Conservation (phyloP, 2,329 filamentous ascomycete species). For the Hypoxylon sp. region DNA sequence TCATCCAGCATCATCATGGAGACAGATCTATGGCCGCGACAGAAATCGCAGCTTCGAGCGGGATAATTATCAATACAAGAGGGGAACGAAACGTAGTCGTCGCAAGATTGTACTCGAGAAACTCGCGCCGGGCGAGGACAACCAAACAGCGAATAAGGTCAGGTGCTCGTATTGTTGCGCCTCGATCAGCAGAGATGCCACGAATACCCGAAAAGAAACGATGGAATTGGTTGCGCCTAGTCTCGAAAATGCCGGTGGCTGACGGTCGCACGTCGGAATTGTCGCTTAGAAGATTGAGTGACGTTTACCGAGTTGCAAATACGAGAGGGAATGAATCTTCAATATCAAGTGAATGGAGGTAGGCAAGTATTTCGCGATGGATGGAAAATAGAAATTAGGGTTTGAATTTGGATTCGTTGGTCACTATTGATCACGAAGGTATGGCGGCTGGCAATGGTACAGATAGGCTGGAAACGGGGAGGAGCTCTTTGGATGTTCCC, state of each 20-base stretch:
- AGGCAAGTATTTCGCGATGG: constrained; percentile 13
- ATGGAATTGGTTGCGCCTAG: constrained; percentile 36
- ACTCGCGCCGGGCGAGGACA: constrained; percentile 46
- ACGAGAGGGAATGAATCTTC: background rate
- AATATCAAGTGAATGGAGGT: constrained; percentile 20
- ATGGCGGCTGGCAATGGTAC: constrained; percentile 3
- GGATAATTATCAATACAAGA: background rate
- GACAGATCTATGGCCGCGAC: constrained; percentile 31
- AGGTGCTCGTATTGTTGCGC: constrained; percentile 38
- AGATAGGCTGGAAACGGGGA: background rate
- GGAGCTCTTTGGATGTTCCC: constrained; percentile 22
- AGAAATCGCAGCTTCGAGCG: constrained; percentile 21
- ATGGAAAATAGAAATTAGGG: background rate
- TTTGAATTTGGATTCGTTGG: constrained; percentile 4
- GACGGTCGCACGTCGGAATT: constrained; percentile 24
- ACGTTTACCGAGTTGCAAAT: constrained; percentile 5
- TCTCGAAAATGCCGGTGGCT: constrained; percentile 32
- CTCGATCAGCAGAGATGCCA: constrained; percentile 41
- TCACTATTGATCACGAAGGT: too few species aligned
- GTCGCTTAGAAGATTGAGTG: constrained; percentile 29
- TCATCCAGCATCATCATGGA: constrained; percentile 55
- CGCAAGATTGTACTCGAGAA: constrained; percentile 26
- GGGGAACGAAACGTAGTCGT: constrained; percentile 13
- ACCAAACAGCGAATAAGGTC: constrained; percentile 26
- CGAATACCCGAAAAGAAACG: constrained; percentile 37